Percentiles rank a stretch among this genome's conserved stretches.
Evolutionary conservation across 2,329 filamentous ascomycete genomes (phyloP).

Genomic region (Microsporum audouinii): DNA sequence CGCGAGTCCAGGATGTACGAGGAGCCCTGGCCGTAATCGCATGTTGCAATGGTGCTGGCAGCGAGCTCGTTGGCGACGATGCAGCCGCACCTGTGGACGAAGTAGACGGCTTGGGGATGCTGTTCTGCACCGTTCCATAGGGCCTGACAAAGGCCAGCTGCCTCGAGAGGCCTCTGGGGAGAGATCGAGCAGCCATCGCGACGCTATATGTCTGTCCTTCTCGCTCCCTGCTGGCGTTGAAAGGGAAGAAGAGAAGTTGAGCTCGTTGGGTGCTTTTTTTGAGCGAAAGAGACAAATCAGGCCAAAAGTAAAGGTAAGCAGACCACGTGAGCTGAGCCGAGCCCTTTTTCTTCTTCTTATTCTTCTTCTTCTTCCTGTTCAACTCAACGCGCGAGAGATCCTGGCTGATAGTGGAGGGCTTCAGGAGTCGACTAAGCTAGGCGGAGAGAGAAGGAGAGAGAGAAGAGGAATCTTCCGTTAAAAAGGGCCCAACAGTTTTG

Average conservation of each 20-base stretch:
- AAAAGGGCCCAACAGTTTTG: not conserved
- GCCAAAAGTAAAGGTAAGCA: not conserved
- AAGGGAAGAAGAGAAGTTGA: not conserved
- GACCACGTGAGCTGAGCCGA: not conserved
- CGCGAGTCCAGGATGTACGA: constrained; percentile 65
- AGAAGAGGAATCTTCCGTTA: not conserved
- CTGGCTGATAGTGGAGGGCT: not conserved
- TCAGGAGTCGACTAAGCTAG: not conserved
- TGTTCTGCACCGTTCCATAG: constrained; percentile 31
- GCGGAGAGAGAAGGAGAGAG: not conserved
- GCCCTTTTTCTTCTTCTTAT: not conserved
- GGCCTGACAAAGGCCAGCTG: constrained; percentile 20
- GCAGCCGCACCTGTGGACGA: constrained; percentile 16
- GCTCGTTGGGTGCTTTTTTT: not conserved
- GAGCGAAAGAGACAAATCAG: not conserved
- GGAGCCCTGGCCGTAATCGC: constrained; percentile 34
- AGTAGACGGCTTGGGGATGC: constrained; percentile 14
- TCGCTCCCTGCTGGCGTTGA: not conserved
- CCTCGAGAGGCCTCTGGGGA: constrained; percentile 23
- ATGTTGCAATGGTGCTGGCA: constrained; percentile 25
- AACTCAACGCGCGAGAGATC: not conserved
- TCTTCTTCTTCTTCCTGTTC: not conserved
- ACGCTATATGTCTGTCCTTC: not conserved
- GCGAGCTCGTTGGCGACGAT: constrained; percentile 14
- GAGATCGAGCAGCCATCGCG: constrained; percentile 11